Evolutionary conservation across 768 basidiomycete species (phyloP).

Genomic region (Vishniacozyma victoriae): DNA sequence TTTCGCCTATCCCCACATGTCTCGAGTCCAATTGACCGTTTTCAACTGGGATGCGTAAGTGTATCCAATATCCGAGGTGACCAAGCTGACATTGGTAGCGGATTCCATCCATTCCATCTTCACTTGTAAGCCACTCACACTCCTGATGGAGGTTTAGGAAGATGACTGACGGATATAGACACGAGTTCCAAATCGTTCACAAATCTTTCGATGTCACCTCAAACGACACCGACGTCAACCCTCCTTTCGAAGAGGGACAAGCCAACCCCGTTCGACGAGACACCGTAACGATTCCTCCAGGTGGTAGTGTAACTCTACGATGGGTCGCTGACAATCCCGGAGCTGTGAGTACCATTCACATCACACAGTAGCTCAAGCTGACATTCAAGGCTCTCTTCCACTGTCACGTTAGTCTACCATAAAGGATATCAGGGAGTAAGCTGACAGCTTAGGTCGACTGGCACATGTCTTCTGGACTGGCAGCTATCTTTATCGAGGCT

Average conservation of each 20-base stretch:
- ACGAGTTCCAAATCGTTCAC: constrained; percentile 74
- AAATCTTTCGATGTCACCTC: constrained; percentile 63
- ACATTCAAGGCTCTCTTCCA: no score
- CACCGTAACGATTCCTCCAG: constrained; percentile 69
- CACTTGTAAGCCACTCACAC: constrained; percentile 61
- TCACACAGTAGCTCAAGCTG: not conserved
- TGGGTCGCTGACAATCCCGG: constrained; percentile 89
- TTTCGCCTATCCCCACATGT: constrained; percentile 62
- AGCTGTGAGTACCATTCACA: constrained; percentile 50
- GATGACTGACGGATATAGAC: constrained; percentile 46
- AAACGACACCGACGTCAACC: constrained; percentile 69
- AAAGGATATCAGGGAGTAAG: not conserved
- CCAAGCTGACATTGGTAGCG: constrained; percentile 36
- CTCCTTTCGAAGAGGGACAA: constrained; percentile 69
- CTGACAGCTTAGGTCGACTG: constrained; percentile 36
- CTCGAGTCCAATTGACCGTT: constrained; percentile 67
- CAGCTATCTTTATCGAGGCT: constrained; percentile 76
- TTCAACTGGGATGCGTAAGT: constrained; percentile 38
- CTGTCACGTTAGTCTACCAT: constrained; percentile 53
- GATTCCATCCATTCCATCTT: constrained; percentile 59
- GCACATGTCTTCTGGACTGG: constrained; percentile 59
- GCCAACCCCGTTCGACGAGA: constrained; percentile 88
- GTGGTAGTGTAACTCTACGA: constrained; percentile 65
- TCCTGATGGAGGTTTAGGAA: not conserved
- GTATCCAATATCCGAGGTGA: no score